Evolutionary conservation across 2,329 filamentous ascomycete genomes (phyloP).

Genomic region (Talaromyces verruculosus): DNA sequence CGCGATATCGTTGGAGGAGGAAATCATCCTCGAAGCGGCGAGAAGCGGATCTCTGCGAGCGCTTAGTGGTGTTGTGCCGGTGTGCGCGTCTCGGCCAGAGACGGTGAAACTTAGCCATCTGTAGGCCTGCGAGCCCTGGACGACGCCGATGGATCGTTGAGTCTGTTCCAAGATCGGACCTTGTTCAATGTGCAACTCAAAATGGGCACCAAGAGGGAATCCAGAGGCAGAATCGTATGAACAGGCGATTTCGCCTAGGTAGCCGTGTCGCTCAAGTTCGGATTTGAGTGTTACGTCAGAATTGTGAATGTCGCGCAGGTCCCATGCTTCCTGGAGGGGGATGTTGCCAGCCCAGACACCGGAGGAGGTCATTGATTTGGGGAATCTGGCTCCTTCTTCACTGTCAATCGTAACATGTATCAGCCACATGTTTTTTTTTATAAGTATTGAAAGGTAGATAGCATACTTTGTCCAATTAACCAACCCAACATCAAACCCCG

Average conservation of each 20-base stretch:
- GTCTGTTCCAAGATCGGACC: constrained; percentile 67
- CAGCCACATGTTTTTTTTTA: background rate
- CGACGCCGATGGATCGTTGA: constrained; percentile 62
- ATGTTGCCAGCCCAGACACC: constrained; percentile 71
- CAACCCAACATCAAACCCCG: constrained; percentile 65
- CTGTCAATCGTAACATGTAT: background rate
- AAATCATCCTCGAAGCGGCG: constrained; percentile 63
- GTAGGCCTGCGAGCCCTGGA: constrained; percentile 68
- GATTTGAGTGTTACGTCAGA: constrained; percentile 57
- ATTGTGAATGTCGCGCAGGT: constrained; percentile 59
- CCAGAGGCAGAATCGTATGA: constrained; percentile 49
- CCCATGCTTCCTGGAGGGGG: constrained; percentile 56
- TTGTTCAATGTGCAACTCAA: constrained; percentile 80
- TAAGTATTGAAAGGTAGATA: background rate
- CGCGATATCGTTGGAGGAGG: constrained; percentile 62
- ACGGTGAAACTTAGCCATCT: constrained; percentile 67
- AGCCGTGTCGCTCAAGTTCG: constrained; percentile 67
- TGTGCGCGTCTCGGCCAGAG: constrained; percentile 64
- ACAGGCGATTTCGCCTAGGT: constrained; percentile 55
- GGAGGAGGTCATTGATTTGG: constrained; percentile 70
- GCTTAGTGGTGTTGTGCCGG: constrained; percentile 67
- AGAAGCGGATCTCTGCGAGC: constrained; percentile 65
- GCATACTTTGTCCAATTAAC: constrained; percentile 55
- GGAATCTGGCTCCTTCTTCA: constrained; percentile 76
- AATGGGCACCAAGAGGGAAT: constrained; percentile 68